Evolutionary conservation across 2,329 filamentous ascomycete genomes (phyloP).

Genomic region (Pseudocercospora fijiensis): DNA sequence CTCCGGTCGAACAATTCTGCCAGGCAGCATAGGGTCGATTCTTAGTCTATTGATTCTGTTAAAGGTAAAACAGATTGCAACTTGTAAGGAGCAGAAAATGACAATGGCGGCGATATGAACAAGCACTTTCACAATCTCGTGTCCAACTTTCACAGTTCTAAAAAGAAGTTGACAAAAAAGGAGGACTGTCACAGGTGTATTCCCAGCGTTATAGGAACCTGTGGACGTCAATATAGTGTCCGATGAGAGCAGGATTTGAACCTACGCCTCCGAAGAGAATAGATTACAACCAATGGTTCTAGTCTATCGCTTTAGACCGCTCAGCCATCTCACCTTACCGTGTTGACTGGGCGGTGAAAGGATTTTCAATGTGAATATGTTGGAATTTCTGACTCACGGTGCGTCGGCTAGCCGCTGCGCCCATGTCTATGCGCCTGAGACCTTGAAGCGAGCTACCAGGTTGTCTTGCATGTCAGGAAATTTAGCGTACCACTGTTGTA

Average conservation of each 20-base stretch:
- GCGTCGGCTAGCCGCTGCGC: neutral
- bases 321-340: slow-evolving; percentile 19
- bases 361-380: neutral
- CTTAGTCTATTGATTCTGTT: neutral
- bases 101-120: neutral
- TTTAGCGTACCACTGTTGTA: no score
- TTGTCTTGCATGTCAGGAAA: no score
- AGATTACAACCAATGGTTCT: slow-evolving; percentile 17
- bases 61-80: no score
- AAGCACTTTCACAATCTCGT: neutral
- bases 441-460: neutral
- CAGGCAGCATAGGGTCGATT: neutral
- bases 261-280: slow-evolving; percentile 23
- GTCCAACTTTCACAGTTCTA: neutral
- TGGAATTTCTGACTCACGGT: neutral
- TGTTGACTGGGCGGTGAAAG: neutral
- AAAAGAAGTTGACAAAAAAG: neutral
- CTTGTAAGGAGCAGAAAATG: neutral
- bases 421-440: neutral
- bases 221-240: neutral
- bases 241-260: slow-evolving; percentile 18
- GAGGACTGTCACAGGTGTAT: neutral
- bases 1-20: neutral
- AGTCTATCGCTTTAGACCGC: slow-evolving; percentile 28
- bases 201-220: neutral